These are phyloP conservation scores for Solanum dulcamara DNA, from an alignment of 257 asterid genomes.

Conservation along the genomic window DNA sequence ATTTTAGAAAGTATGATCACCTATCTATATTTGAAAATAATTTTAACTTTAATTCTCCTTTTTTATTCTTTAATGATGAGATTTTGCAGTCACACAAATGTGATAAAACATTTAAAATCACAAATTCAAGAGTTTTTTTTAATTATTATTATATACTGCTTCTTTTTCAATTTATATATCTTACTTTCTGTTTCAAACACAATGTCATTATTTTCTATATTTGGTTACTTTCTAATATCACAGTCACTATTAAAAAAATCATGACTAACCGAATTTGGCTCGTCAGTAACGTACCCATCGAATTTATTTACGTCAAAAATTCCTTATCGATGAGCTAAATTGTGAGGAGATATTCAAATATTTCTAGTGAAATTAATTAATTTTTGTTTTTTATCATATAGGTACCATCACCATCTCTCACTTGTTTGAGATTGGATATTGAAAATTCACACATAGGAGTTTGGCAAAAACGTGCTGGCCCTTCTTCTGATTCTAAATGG, in stretches of 20 bases:
- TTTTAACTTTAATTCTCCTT: not conserved
- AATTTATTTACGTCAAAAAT: not conserved
- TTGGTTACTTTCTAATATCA: not conserved
- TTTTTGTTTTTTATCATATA: not conserved
- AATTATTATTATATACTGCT: not conserved
- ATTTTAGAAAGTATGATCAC: not conserved
- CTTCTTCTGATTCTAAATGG: constrained; percentile 68
- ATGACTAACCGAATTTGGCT: not conserved
- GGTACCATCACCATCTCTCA: constrained; percentile 67
- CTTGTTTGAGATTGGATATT: constrained; percentile 73
- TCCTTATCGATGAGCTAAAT: too few relatives aligned
- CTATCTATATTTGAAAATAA: not conserved
- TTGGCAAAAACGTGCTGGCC: constrained; percentile 94
- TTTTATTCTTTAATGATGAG: not conserved
- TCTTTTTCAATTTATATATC: not conserved
- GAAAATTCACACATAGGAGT: constrained; percentile 83
- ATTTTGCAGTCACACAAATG: not conserved
- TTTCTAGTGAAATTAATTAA: not conserved
- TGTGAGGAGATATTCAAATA: not conserved
- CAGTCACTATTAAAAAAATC: not conserved
- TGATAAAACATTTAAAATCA: not conserved
- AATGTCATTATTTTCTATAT: not conserved
- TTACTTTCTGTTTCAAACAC: not conserved
- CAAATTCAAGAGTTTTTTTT: not conserved
- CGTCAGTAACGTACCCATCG: not conserved